Evolutionary conservation across 345 rosid genomes (phyloP).

Genomic region (Euphorbia pulcherrima): DNA sequence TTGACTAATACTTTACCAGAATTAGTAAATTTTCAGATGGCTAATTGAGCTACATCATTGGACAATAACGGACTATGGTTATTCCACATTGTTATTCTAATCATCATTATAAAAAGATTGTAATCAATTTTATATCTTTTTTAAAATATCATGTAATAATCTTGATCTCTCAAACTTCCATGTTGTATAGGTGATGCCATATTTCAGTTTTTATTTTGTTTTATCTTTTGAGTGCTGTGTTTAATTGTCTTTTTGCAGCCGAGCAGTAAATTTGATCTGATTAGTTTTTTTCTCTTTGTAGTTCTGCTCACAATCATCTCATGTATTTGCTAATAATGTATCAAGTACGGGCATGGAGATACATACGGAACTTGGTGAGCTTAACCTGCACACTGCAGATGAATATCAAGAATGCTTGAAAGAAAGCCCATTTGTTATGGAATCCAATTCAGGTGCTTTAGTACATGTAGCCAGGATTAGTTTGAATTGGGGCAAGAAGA

Average conservation of each 20-base stretch:
- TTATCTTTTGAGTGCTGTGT: background rate
- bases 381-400: constrained; percentile 87
- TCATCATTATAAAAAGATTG: background rate
- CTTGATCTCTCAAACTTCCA: background rate
- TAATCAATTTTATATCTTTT: background rate
- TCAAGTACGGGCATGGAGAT: constrained; percentile 65
- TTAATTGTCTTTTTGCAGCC: background rate
- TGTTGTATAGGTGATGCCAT: background rate
- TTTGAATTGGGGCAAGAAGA: constrained; percentile 89
- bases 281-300: constrained; percentile 27
- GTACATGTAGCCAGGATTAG: constrained; percentile 84
- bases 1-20: background rate
- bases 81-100: background rate
- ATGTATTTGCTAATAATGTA: constrained; percentile 85
- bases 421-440: constrained; percentile 76
- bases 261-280: background rate
- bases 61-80: background rate
- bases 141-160: background rate
- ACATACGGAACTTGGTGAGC: constrained; percentile 93
- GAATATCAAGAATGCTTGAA: constrained; percentile 89
- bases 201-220: background rate
- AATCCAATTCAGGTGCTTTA: constrained; percentile 86
- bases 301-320: constrained; percentile 96
- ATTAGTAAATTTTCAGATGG: background rate
- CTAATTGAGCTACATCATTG: background rate